These are phyloP conservation scores for Xylaria telfairii DNA, from an alignment of 495 filamentous ascomycete genomes.

Conservation along the genomic window DNA sequence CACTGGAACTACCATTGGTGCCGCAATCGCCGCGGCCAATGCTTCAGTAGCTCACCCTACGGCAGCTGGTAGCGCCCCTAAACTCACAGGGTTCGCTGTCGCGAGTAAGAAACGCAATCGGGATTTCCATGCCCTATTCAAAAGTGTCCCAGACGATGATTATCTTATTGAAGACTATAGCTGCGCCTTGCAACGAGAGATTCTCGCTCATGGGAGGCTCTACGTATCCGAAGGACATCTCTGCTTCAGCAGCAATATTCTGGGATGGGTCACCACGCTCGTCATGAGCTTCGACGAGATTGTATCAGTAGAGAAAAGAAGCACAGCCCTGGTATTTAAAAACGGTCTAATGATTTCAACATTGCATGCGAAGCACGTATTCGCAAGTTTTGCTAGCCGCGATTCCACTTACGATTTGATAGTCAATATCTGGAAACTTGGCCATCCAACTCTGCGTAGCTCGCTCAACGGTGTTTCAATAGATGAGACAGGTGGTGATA, in stretches of 20 bases:
- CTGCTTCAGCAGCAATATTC: constrained; percentile 98
- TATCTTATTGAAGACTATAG: constrained; percentile 99
- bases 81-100: constrained; percentile 93
- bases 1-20: constrained; percentile 60
- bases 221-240: constrained; percentile 98
- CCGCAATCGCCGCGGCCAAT: constrained; percentile 69
- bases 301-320: constrained; percentile 95
- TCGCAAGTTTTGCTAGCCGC: constrained; percentile 91
- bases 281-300: constrained; percentile 99
- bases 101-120: constrained; percentile 94
- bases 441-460: constrained; percentile 86
- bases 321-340: constrained; percentile 92
- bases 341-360: constrained; percentile 98
- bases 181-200: constrained; percentile 93
- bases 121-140: constrained; percentile 92
- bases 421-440: constrained; percentile 97
- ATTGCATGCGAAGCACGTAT: constrained; percentile 90
- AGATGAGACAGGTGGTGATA: constrained; percentile 80
- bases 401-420: constrained; percentile 97
- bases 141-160: constrained; percentile 96
- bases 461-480: constrained; percentile 86
- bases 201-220: constrained; percentile 89
- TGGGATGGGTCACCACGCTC: constrained; percentile 95
- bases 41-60: constrained; percentile 69
- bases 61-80: constrained; percentile 64